Evolutionary conservation across 805 yeast species (phyloP), one percentile per base, ranked within the genome.

Genomic region (Teunomyces panamensis): DNA sequence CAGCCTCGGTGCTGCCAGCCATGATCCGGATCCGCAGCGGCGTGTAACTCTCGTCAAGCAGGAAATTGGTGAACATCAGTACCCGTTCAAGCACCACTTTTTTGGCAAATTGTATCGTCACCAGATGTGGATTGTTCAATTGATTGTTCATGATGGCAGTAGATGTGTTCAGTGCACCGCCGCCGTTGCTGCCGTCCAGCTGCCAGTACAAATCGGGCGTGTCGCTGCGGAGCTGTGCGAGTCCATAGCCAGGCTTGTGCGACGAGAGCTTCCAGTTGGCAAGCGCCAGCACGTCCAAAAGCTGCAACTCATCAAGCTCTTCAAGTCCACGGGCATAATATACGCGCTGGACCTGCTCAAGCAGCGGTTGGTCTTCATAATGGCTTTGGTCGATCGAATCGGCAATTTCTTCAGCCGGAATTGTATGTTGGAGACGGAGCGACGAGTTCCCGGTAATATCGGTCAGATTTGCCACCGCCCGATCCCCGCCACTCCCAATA

Each of bases 231-330:
- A 92, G 71, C 56, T 84, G 84, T n/a, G 69, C 69, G 16, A 89
- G 75, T 0, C 94, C 94, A 56, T 73, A 83, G 0, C 89, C 94
- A 8, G 77, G 77, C 57, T 91, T 92, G 57, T 47, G 68, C 0
- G 96, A 85, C 1, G 96, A 87, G 0, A 89, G 82, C 32, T 82
- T 77, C 97, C 97, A 94, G 20, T 84, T 75, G 0, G 95, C 98
- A 14, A 86, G 69, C 13, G 84, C 81, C 1, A 96, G 89, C 8
- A 92, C 75, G 59, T 94, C 97, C 0, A 81, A 71, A 13, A 88
- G 62, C 9, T 87, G 89, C 28, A 71, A 58, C 9, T 68, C 62
- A 49, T 85, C 90, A 47, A 84, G 63, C 42, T 78, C 80, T 46
- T 75, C 74, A 3, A 84, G 62, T 0, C 87, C 88, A 53, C 60